Base-by-base conservation (phyloP, 345 rosid genomes). In the Boechera stricta region DNA sequence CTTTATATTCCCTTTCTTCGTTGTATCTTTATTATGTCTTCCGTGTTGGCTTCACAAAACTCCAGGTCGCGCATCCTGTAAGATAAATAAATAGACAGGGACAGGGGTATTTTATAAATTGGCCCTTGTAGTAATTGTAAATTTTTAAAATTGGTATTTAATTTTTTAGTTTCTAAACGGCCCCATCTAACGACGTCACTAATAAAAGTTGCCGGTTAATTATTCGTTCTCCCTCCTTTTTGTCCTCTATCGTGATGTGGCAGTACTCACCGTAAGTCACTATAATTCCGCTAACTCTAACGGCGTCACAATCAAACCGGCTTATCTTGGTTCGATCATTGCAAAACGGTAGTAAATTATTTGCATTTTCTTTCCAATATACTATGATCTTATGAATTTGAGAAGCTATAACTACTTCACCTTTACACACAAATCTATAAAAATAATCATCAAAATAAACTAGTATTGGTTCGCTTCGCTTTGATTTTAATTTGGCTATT, bases 101-200 rank as follows among this genome's bases (percentile, higher is more conserved):
- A 73, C 77, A 10, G 32, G 69, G 5, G 11, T 33, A 15, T 57
- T 67, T 78, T 73, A 66, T 72, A 42, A 10, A 10, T 35, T 73
- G 49, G 68, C 35, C 78, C 78, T 65, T 79, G n/a, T n/a, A 73
- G 2, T 24, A 41, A 41, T 67, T 51, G 36, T 78, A 42, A 21
- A 4, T 0, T 12, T 42, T 41, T 21, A 2, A 45, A 28, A 33
- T 52, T 60, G 51, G 51, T 51, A 60, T 73, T 26, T 72, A 39
- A 38, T 44, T 45, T 31, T 52, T 78, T n/a, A 6, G n/a, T 41
- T 65, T 39, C n/a, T 24, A 39, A 66, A 67, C 33, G 73, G 81
- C 41, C 77, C 69, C 77, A 66, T 66, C 63, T 58, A 72, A 60
- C 77, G 78, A 72, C 74, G 81, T 78, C 73, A 78, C 71, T 44